A percentile compares a stretch with the other conserved stretches of the same genome.
Evolutionary conservation across 2,329 filamentous ascomycete genomes (phyloP).

Genomic region (Magnaporthiopsis incrustans): DNA sequence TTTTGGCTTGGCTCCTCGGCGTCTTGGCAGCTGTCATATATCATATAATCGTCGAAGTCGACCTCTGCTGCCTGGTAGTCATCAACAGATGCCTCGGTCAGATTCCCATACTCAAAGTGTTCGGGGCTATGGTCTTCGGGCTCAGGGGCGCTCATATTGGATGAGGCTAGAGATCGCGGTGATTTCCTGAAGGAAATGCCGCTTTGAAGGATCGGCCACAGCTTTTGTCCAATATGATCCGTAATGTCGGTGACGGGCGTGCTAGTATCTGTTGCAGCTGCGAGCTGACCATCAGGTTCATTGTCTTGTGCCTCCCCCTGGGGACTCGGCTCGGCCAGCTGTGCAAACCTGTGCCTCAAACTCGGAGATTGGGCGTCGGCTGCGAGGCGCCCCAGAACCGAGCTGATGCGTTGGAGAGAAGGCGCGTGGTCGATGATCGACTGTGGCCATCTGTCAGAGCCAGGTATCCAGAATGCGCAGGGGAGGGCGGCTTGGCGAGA

Average conservation of each 20-base stretch:
- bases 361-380: conserved; percentile 11
- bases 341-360: conserved; percentile 9
- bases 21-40: not conserved
- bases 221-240: not conserved
- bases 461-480: not conserved
- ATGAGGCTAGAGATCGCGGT: not conserved
- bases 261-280: not conserved
- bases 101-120: not conserved
- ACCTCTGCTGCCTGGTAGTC: no score
- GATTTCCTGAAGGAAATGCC: not conserved
- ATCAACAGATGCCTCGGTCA: no score
- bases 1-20: not conserved
- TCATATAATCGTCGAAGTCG: not conserved
- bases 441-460: not conserved
- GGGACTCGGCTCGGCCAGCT: not conserved
- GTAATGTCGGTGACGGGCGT: not conserved
- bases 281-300: not conserved
- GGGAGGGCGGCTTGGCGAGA: not conserved
- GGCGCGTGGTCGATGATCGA: not conserved
- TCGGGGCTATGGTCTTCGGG: not conserved
- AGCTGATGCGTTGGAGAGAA: conserved; percentile 8
- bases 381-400: conserved; percentile 8
- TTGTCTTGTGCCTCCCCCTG: not conserved
- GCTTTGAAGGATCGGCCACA: conserved; percentile 5
- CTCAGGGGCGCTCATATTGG: not conserved